Evolutionary conservation across 208 protist species (phyloP), one percentile per base, ranked within the genome.

Genomic region (Trichomonas tenax): DNA sequence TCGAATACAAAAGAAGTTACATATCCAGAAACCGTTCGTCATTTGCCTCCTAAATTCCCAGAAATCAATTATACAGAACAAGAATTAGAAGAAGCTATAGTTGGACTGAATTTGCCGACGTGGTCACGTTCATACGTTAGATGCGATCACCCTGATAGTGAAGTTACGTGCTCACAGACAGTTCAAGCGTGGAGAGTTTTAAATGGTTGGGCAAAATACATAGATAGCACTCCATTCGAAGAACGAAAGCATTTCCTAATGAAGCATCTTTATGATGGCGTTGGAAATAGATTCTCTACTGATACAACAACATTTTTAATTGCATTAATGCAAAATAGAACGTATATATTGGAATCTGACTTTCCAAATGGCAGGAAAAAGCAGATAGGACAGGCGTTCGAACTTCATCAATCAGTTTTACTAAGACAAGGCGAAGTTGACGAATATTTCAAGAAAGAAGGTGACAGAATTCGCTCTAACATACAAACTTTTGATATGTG

Each of bases 231-330:
- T 38, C 8, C 8, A 34, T 93, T 93, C 45, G 1, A 41, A 93
- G 44, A 93, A 34, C 40, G 44, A 0, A 51, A 93, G 3, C 86
- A 93, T 58, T 93, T 93, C 26, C 36, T 93, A 15, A 93, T 51
- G 86, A 31, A 89, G 40, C 86, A 93, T 93, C 44, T 93, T 51
- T 93, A 48, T 36, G 44, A 93, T 93, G 86, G 86, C 9, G 86
- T 93, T 17, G 86, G 86, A 58, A 93, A 93, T 51, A 23, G 86
- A 58, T 48, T 93, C 14, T 48, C 44, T 38, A 93, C 44, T 34
- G 86, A 93, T 51, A 51, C n/a, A 38, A 44, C 86, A 15, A 93
- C 44, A 17, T 51, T 93, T 51, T 8, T 93, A 26, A 48, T 93
- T 38, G 86, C 86, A 38, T 51, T 93, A 51, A 93, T 93, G 86